These are phyloP conservation scores for Gaeumannomyces tritici DNA, from an alignment of 2,329 filamentous ascomycete genomes.

Conservation along the genomic window DNA sequence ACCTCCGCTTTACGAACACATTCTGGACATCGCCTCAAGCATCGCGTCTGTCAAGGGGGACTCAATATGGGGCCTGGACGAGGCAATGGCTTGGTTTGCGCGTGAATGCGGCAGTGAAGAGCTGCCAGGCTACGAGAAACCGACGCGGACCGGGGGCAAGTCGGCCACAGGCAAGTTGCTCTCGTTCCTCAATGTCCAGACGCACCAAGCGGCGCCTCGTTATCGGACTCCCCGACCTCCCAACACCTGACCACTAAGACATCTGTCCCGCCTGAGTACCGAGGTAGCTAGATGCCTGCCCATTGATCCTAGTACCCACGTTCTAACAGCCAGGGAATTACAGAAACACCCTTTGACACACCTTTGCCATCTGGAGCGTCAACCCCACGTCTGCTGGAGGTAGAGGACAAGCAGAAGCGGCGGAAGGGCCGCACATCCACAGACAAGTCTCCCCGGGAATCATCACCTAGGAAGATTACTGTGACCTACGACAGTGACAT, in stretches of 20 bases:
- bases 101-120: constrained; percentile 60
- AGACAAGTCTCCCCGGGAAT: constrained; percentile 12
- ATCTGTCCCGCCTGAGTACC: background rate
- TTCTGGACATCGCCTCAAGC: constrained; percentile 58
- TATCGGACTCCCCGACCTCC: background rate
- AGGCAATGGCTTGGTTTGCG: constrained; percentile 86
- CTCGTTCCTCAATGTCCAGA: background rate
- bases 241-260: background rate
- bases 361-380: constrained; percentile 38
- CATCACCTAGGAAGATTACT: constrained; percentile 29
- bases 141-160: constrained; percentile 25
- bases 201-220: background rate
- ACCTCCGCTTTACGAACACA: constrained; percentile 52
- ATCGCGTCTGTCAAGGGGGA: constrained; percentile 47
- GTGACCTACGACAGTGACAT: constrained; percentile 58
- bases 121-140: constrained; percentile 60
- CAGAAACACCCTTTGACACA: constrained; percentile 40
- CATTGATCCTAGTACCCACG: background rate
- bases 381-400: constrained; percentile 34
- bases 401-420: constrained; percentile 19
- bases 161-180: constrained; percentile 19
- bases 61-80: constrained; percentile 74
- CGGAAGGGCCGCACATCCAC: constrained; percentile 23
- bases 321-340: background rate
- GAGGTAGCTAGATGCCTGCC: background rate